Evolutionary conservation across 345 rosid species (phyloP), one percentile per base, ranked within the genome.

Genomic region (Populus davidiana): DNA sequence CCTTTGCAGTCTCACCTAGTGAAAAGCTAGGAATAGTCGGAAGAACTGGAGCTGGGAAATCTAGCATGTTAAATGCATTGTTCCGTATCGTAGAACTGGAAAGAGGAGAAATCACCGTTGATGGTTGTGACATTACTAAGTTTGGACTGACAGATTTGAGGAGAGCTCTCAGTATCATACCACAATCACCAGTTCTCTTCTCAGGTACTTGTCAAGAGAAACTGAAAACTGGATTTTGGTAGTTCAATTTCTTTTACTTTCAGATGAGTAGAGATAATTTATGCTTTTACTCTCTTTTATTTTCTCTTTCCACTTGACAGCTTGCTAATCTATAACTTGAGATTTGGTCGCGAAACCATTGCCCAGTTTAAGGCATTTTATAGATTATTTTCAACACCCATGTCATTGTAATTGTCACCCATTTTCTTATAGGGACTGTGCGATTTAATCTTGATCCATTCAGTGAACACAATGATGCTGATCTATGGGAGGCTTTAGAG

Each of bases 41-140:
- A 83, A 94, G 99, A 84, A 96, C 99, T 43, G 99, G 99, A 8
- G 99, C 99, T 36, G 99, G 99, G 77, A 96, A 96, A 83, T 96
- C 99, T 73, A 96, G 99, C 86, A 91, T 96, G 90, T 81, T 96
- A 69, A 96, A 94, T 86, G 90, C 99, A 13, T 88, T 96, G 75
- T 96, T 94, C 77, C 87, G 99, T 70, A 92, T 96, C 61, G 97
- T 94, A 49, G 99, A 94, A 79, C 83, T 94, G 71, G 98, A 96
- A 81, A 88, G 85, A 77, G 99, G 99, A 86, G 89, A 96, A 78
- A 87, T 96, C 74, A 84, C 89, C 87, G 85, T 94, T 77, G 98
- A 96, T 90, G 92, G 86, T 65, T 94, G 84, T 78, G 95, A 96
- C 73, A 79, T 90, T 72, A 90, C 87, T 12, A 96, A 86, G 86